These are phyloP conservation scores for Phialophora macrospora DNA, from an alignment of 2,329 filamentous ascomycete species.

Conservation along the genomic window DNA sequence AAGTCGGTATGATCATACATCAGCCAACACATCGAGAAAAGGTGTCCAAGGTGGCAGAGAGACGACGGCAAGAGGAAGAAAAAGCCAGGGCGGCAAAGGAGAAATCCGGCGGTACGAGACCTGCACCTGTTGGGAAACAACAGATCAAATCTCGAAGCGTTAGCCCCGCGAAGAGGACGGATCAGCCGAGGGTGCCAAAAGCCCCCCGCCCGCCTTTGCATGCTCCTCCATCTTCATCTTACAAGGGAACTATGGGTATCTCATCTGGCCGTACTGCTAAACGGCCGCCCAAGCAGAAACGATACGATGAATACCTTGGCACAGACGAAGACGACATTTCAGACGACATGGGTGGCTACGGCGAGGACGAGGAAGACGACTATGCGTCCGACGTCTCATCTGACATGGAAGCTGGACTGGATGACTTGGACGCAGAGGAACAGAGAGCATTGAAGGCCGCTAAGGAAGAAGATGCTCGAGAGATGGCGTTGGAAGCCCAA, in stretches of 20 bases:
- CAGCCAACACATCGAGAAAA: slow-evolving; percentile 60
- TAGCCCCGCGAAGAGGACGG: slow-evolving; percentile 43
- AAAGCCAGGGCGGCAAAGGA: slow-evolving; percentile 49
- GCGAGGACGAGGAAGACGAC: slow-evolving; percentile 48
- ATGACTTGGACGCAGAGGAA: slow-evolving; percentile 55
- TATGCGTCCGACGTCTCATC: slow-evolving; percentile 53
- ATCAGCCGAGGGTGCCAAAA: slow-evolving; percentile 38
- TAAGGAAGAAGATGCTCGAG: slow-evolving; percentile 54
- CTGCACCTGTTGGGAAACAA: slow-evolving; percentile 29
- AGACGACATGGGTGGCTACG: slow-evolving; percentile 43
- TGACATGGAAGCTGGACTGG: slow-evolving; percentile 58
- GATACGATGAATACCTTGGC: slow-evolving; percentile 49
- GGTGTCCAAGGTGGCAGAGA: slow-evolving; percentile 58
- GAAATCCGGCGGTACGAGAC: slow-evolving; percentile 42
- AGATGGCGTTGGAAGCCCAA: slow-evolving; percentile 49
- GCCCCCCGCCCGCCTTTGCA: slow-evolving; percentile 34
- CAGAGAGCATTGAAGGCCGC: slow-evolving; percentile 48
- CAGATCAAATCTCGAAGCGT: slow-evolving; percentile 29
- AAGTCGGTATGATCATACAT: slow-evolving; percentile 61
- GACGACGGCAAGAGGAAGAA: slow-evolving; percentile 51
- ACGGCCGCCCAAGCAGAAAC: slow-evolving; percentile 39
- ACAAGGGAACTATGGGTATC: slow-evolving; percentile 51
- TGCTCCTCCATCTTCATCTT: slow-evolving; percentile 39
- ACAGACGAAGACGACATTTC: slow-evolving; percentile 56
- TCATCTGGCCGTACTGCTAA: slow-evolving; percentile 42